Percentiles rank a stretch among this genome's conserved stretches.
Conservation (phyloP, 2,329 filamentous ascomycete genomes). For the Ciborinia camelliae region DNA sequence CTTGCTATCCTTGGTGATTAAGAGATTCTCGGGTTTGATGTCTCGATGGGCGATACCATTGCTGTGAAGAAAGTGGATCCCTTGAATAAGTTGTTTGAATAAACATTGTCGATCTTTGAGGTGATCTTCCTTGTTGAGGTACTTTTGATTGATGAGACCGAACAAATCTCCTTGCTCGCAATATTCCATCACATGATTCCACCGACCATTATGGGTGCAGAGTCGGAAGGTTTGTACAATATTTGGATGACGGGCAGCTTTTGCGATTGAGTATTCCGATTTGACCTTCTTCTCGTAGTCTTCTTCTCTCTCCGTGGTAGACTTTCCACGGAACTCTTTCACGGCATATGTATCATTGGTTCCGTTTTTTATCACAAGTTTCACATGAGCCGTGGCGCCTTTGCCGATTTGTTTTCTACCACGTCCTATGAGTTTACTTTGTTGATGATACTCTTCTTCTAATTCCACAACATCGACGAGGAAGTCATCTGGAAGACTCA, state of each 20-base stretch:
- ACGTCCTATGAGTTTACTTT: slow-evolving; percentile 66
- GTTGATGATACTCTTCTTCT: slow-evolving; percentile 65
- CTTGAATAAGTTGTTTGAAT: slow-evolving; percentile 85
- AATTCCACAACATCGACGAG: slow-evolving; percentile 68
- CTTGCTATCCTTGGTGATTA: slow-evolving; percentile 74
- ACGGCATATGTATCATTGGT: slow-evolving; percentile 70
- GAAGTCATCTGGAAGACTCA: slow-evolving; percentile 71
- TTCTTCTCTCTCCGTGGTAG: slow-evolving; percentile 62
- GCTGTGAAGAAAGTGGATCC: slow-evolving; percentile 75
- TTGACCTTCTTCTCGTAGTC: slow-evolving; percentile 89
- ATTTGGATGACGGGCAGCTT: slow-evolving; percentile 81
- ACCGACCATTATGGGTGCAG: slow-evolving; percentile 70
- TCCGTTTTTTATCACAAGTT: slow-evolving; percentile 71
- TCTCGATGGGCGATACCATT: slow-evolving; percentile 88
- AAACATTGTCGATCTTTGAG: slow-evolving; percentile 71
- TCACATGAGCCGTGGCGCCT: slow-evolving; percentile 79
- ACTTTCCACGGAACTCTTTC: slow-evolving; percentile 79
- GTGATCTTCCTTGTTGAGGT: slow-evolving; percentile 62
- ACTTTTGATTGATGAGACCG: slow-evolving; percentile 66
- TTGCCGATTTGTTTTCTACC: slow-evolving; percentile 75
- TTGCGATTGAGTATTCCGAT: slow-evolving; percentile 84
- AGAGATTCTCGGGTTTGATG: slow-evolving; percentile 83
- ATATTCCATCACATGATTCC: slow-evolving; percentile 94
- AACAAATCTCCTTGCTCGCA: slow-evolving; percentile 81
- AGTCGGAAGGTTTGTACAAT: slow-evolving; percentile 73